Evolutionary conservation across 805 yeast species (phyloP).

Genomic region (Candida mattraensis): DNA sequence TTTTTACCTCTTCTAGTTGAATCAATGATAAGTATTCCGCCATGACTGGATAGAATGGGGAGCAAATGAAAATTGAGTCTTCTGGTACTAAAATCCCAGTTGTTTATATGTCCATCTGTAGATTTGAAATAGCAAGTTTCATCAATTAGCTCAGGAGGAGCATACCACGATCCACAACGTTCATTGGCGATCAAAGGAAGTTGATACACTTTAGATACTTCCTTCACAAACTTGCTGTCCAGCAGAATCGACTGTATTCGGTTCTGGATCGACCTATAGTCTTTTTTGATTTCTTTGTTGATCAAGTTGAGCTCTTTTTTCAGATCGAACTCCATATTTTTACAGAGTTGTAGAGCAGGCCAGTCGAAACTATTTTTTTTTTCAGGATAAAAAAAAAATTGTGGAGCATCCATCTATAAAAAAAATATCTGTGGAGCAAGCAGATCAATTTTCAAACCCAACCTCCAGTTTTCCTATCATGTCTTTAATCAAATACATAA

Average conservation of each 20-base stretch:
- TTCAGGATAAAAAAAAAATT: slow-evolving; percentile 3
- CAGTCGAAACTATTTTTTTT: too few species aligned
- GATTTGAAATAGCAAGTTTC: slow-evolving; percentile 78
- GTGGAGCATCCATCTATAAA: not conserved
- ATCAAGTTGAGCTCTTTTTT: slow-evolving; percentile 19
- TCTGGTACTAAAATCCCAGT: slow-evolving; percentile 77
- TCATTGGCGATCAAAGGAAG: slow-evolving; percentile 68
- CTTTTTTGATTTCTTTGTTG: slow-evolving; percentile 46
- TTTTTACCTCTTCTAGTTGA: slow-evolving; percentile 83
- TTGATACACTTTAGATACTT: slow-evolving; percentile 37
- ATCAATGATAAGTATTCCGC: slow-evolving; percentile 68
- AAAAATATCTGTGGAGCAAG: slow-evolving; percentile 1
- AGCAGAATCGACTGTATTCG: slow-evolving; percentile 69
- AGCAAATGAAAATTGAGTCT: slow-evolving; percentile 74
- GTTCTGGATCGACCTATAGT: slow-evolving; percentile 51
- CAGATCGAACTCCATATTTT: slow-evolving; percentile 20
- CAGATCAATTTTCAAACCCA: not conserved
- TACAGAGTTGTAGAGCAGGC: too few species aligned
- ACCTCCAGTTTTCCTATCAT: too few species aligned
- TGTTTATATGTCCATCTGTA: slow-evolving; percentile 84
- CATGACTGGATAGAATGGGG: slow-evolving; percentile 39
- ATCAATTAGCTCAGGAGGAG: slow-evolving; percentile 40
- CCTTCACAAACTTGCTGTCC: slow-evolving; percentile 54
- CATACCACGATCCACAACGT: slow-evolving; percentile 87
- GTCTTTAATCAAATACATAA: slow-evolving; percentile 40